Percentiles rank a stretch among this genome's conserved stretches.
Evolutionary conservation across 176 grass and related monocot genomes (phyloP).

Genomic region (Poa pratensis): DNA sequence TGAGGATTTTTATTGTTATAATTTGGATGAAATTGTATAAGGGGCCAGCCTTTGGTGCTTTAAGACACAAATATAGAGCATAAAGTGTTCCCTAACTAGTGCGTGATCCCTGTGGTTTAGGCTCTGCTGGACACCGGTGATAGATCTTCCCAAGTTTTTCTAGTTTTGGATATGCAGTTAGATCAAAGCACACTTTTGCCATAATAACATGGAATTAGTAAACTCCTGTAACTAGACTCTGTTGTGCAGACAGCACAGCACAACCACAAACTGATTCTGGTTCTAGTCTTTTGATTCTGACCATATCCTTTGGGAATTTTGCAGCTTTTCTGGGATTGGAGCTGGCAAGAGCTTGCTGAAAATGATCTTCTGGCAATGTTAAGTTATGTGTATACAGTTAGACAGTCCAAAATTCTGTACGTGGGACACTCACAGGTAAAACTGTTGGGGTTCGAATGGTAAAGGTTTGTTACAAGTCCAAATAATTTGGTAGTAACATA

Average conservation of each 20-base stretch:
- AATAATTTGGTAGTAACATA: slow-evolving; percentile 13
- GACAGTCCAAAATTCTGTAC: slow-evolving; percentile 76
- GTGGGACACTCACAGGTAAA: slow-evolving; percentile 91
- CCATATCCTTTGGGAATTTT: slow-evolving; percentile 30
- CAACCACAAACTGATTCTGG: neutral
- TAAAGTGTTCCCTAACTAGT: slow-evolving; percentile 15
- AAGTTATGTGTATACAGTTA: slow-evolving; percentile 68
- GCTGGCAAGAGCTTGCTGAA: slow-evolving; percentile 95
- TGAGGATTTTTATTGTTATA: neutral
- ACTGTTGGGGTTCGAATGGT: slow-evolving; percentile 7
- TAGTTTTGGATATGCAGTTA: slow-evolving; percentile 13
- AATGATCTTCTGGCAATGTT: slow-evolving; percentile 82
- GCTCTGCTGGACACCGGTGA: neutral
- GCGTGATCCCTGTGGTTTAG: slow-evolving; percentile 27
- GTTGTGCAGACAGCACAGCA: neutral
- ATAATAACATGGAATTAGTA: neutral
- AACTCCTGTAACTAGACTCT: neutral
- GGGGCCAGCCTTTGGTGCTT: neutral
- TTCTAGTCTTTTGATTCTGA: slow-evolving; percentile 28
- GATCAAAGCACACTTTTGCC: neutral
- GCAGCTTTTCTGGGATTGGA: slow-evolving; percentile 99
- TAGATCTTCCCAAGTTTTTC: slow-evolving; percentile 2
- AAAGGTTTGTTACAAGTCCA: neutral
- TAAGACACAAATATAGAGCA: slow-evolving; percentile 22
- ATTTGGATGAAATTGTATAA: slow-evolving; percentile 29